A percentile compares a stretch with the other conserved stretches of the same genome.
These are phyloP conservation scores for Astragalus membranaceus DNA, from an alignment of 306 rosid genomes.

Conservation along the genomic window DNA sequence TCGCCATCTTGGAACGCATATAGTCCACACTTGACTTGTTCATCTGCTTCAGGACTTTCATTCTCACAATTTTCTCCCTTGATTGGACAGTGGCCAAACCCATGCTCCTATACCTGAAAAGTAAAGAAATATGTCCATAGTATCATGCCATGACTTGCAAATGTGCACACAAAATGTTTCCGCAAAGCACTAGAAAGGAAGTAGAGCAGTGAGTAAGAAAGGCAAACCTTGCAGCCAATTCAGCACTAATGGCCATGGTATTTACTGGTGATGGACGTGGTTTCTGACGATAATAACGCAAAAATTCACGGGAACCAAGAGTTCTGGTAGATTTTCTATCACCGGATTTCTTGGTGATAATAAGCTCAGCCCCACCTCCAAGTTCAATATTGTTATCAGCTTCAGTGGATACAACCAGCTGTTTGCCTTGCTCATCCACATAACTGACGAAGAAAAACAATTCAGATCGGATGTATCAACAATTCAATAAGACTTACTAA, in stretches of 20 bases:
- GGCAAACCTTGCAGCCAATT: slow-evolving; percentile 77
- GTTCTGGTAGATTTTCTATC: slow-evolving; percentile 45
- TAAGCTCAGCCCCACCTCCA: slow-evolving; percentile 74
- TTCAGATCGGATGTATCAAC: background rate
- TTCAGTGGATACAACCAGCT: slow-evolving; percentile 61
- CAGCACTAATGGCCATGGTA: slow-evolving; percentile 49
- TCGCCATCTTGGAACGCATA: slow-evolving; percentile 74
- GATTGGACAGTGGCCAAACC: slow-evolving; percentile 86
- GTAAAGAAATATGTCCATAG: background rate
- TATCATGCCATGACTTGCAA: slow-evolving; percentile 4
- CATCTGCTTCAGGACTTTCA: slow-evolving; percentile 90
- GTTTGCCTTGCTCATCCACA: slow-evolving; percentile 69
- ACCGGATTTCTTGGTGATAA: slow-evolving; percentile 53
- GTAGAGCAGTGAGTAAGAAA: background rate
- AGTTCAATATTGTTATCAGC: slow-evolving; percentile 45
- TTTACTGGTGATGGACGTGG: slow-evolving; percentile 68
- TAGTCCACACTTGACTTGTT: slow-evolving; percentile 70
- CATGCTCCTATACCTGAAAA: slow-evolving; percentile 87
- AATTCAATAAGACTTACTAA: background rate
- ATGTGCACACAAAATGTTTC: background rate
- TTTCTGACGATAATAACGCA: slow-evolving; percentile 96
- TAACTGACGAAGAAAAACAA: slow-evolving; percentile 39
- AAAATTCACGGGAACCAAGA: slow-evolving; percentile 81
- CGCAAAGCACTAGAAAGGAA: background rate
- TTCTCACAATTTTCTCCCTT: slow-evolving; percentile 63